These are phyloP conservation scores for Curvularia hawaiiensis DNA, from an alignment of 2,329 filamentous ascomycete species.

Conservation along the genomic window DNA sequence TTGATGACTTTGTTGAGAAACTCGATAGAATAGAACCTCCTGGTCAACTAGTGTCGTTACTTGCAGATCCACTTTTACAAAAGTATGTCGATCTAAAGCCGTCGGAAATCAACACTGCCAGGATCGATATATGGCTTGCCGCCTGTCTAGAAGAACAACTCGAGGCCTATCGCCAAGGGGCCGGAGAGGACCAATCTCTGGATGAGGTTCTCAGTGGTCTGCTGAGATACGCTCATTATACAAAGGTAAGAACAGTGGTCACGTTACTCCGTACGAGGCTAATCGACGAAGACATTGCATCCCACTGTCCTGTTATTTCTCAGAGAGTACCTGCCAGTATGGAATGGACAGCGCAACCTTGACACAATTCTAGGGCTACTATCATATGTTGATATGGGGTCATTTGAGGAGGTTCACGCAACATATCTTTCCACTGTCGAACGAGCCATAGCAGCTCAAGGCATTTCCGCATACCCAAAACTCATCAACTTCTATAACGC, in stretches of 20 bases:
- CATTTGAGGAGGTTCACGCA: conserved; percentile 55
- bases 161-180: conserved; percentile 23
- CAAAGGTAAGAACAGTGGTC: conserved; percentile 34
- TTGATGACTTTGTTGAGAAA: conserved; percentile 70
- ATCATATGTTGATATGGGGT: conserved; percentile 48
- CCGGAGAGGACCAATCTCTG: conserved; percentile 27
- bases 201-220: conserved; percentile 42
- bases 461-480: conserved; percentile 58
- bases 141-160: conserved; percentile 46
- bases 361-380: conserved; percentile 59
- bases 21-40: conserved; percentile 81
- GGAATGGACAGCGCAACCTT: conserved; percentile 43
- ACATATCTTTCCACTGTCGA: conserved; percentile 50
- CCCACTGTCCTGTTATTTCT: conserved; percentile 42
- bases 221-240: conserved; percentile 40
- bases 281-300: conserved; percentile 36
- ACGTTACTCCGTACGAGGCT: neutral
- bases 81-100: conserved; percentile 68
- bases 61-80: conserved; percentile 77
- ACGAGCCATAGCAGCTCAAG: conserved; percentile 45
- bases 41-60: conserved; percentile 77
- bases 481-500: conserved; percentile 71
- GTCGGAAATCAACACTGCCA: conserved; percentile 30
- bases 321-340: conserved; percentile 41
- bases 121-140: conserved; percentile 48